Percentiles rank a stretch among this genome's conserved stretches.
Evolutionary conservation across 441 rosid genomes (phyloP).

Genomic region (Flueggea neowawraea): DNA sequence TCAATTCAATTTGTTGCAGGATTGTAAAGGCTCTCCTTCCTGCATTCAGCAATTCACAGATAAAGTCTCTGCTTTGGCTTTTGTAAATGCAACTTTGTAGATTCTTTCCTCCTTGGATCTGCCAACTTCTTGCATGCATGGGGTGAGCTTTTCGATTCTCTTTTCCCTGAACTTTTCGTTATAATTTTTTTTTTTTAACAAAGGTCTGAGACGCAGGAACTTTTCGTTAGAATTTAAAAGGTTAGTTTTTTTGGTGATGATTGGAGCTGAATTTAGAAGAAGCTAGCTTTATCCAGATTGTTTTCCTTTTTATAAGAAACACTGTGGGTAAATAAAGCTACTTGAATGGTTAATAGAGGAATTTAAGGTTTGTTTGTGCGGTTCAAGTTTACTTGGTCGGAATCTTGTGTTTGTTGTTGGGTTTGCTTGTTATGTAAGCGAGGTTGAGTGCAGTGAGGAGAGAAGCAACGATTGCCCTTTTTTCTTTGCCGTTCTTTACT

Average conservation of each 20-base stretch:
- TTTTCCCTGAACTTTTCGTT: not conserved
- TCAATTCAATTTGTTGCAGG: slow-evolving; percentile 28
- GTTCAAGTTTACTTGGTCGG: slow-evolving; percentile 18
- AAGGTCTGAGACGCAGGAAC: no score
- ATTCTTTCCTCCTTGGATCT: slow-evolving; percentile 57
- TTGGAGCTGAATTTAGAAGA: no score
- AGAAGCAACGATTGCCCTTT: slow-evolving; percentile 16
- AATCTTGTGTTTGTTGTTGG: slow-evolving; percentile 24
- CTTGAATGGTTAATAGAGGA: not conserved
- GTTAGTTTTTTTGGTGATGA: no score
- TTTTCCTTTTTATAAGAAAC: no score
- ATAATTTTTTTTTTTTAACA: not conserved
- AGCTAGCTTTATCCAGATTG: no score
- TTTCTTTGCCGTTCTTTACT: slow-evolving; percentile 35
- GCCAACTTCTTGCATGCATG: slow-evolving; percentile 54
- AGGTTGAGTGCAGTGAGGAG: slow-evolving; percentile 21
- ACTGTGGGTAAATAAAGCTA: no score
- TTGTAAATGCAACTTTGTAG: slow-evolving; percentile 56
- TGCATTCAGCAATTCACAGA: slow-evolving; percentile 30
- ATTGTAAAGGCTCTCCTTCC: slow-evolving; percentile 39
- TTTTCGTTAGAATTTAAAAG: no score
- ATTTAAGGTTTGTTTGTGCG: slow-evolving; percentile 2
- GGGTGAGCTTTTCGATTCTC: slow-evolving; percentile 46
- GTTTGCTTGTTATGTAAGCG: slow-evolving; percentile 49
- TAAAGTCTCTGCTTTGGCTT: slow-evolving; percentile 28